These are phyloP conservation scores for Mucuna pruriens DNA, from an alignment of 306 rosid species.

Conservation along the genomic window DNA sequence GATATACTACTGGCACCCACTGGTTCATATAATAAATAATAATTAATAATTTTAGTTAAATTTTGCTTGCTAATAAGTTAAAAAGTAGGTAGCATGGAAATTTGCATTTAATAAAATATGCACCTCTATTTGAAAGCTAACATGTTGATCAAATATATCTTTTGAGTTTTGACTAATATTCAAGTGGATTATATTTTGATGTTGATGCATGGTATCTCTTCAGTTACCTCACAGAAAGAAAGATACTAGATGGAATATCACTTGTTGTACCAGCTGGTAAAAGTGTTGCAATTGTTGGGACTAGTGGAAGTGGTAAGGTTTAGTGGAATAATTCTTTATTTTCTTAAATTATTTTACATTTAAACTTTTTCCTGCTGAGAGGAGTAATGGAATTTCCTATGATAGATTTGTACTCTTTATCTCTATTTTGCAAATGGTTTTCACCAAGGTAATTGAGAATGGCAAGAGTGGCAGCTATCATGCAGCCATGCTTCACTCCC, in stretches of 20 bases:
- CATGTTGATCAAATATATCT: conserved; percentile 25
- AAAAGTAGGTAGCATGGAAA: background rate
- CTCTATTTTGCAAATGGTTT: conserved; percentile 17
- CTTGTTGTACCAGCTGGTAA: conserved; percentile 89
- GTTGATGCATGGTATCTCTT: conserved; percentile 32
- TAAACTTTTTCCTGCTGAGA: background rate
- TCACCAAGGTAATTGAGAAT: conserved; percentile 1
- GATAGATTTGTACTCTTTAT: conserved; percentile 6
- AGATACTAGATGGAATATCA: conserved; percentile 95
- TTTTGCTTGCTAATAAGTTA: conserved; percentile 21
- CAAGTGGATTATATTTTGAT: conserved; percentile 35
- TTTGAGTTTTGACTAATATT: conserved; percentile 2
- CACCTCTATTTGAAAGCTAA: conserved; percentile 9
- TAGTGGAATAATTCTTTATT: conserved; percentile 34
- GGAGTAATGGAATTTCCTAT: conserved; percentile 6
- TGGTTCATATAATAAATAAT: conserved; percentile 7
- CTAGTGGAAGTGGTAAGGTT: conserved; percentile 98
- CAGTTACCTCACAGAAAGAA: conserved; percentile 87
- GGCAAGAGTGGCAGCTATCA: background rate
- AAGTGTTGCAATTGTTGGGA: conserved; percentile 99
- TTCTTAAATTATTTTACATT: conserved; percentile 26
- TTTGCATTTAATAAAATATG: conserved; percentile 11
- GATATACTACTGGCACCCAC: background rate
- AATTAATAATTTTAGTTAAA: background rate
- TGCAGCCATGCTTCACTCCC: background rate